Evolutionary conservation across 169 alveolate genomes (phyloP).

Genomic region (Plasmodium fragile): DNA sequence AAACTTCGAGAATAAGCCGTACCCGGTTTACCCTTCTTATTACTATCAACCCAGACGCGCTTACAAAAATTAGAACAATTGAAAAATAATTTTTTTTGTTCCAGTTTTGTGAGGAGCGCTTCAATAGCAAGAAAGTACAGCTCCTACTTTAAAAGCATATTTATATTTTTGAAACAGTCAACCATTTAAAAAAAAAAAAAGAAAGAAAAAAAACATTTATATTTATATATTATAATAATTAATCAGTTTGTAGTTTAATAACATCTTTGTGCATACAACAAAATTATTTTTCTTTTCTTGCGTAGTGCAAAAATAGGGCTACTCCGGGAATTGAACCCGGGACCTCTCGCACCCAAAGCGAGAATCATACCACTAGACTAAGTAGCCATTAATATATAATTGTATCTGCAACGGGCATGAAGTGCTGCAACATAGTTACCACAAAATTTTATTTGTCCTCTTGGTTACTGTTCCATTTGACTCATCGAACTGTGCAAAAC

Average conservation of each 20-base stretch:
- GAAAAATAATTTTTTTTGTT: no score
- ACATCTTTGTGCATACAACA: no score
- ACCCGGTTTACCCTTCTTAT: background rate
- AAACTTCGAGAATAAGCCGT: background rate
- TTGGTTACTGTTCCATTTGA: background rate
- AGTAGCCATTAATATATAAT: constrained; percentile 80
- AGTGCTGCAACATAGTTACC: background rate
- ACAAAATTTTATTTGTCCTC: background rate
- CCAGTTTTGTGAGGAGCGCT: background rate
- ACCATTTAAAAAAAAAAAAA: no score
- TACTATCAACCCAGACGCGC: background rate
- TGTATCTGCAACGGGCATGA: background rate
- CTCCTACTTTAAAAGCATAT: background rate
- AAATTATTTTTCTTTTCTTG: background rate
- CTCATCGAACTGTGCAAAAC: no score
- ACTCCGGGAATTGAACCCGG: constrained; percentile 99
- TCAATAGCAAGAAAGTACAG: background rate
- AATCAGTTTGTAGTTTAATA: no score
- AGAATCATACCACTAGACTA: constrained; percentile 99
- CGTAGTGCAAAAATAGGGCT: constrained; percentile 83
- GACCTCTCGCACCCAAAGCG: constrained; percentile 99
- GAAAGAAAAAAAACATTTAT: no score
- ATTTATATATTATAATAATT: no score
- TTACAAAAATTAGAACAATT: background rate
- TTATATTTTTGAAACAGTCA: background rate